Evolutionary conservation across 441 rosid genomes (phyloP).

Genomic region (Pelargonium australe): DNA sequence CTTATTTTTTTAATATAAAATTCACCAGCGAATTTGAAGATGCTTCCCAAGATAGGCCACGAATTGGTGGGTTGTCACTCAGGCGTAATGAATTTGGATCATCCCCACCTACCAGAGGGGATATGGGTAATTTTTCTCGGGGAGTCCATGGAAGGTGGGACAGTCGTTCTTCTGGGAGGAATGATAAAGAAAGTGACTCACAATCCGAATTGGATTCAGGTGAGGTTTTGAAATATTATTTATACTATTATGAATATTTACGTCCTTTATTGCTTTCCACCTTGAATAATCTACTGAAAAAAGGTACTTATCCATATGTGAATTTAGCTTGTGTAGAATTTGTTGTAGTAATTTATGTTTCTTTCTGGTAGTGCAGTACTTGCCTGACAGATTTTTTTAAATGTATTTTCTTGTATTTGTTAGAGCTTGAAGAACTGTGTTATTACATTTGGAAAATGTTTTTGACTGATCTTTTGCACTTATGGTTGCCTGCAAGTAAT

Average conservation of each 20-base stretch:
- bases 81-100: constrained; percentile 77
- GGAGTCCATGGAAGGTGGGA: constrained; percentile 85
- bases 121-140: constrained; percentile 44
- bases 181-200: constrained; percentile 67
- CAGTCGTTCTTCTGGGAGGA: constrained; percentile 65
- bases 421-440: background rate
- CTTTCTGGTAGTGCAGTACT: background rate
- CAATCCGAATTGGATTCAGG: constrained; percentile 81
- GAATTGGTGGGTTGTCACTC: constrained; percentile 43
- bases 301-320: background rate
- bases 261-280: background rate
- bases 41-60: constrained; percentile 52
- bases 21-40: constrained; percentile 57
- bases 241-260: background rate
- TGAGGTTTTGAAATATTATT: constrained; percentile 21
- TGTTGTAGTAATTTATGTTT: no score
- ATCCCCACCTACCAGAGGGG: constrained; percentile 87
- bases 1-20: constrained; percentile 10
- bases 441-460: background rate
- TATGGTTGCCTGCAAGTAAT: background rate
- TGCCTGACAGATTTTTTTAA: background rate
- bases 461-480: background rate
- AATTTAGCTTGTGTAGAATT: background rate
- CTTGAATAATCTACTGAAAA: no score
- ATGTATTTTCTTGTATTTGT: background rate